Evolutionary conservation across 2,329 filamentous ascomycete genomes (phyloP).

Genomic region (Tolypocladium amazonense): DNA sequence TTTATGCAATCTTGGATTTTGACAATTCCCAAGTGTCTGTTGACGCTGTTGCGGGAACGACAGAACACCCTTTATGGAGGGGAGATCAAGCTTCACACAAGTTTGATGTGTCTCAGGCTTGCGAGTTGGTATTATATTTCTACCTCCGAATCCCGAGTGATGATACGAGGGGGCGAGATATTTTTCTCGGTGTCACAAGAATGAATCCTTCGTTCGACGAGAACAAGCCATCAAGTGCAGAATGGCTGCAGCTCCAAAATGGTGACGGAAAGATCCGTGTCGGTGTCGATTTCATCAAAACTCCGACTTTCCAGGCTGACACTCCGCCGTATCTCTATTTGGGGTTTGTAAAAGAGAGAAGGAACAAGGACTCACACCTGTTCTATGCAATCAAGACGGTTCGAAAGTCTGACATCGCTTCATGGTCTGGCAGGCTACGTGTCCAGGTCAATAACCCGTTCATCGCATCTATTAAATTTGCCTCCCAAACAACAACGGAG

Average conservation of each 20-base stretch:
- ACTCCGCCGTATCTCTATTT: not conserved
- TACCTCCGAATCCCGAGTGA: not conserved
- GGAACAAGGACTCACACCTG: not conserved
- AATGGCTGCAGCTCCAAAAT: not conserved
- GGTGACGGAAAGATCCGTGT: not conserved
- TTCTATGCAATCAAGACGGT: not conserved
- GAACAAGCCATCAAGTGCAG: not conserved
- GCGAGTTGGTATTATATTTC: not conserved
- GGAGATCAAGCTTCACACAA: not conserved
- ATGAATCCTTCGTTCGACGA: not conserved
- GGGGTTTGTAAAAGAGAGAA: not conserved
- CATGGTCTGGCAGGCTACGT: not conserved
- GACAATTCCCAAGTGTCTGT: not conserved
- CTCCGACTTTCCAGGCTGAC: not conserved
- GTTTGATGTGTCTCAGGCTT: not conserved
- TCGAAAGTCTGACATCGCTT: not conserved
- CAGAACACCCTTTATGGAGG: not conserved
- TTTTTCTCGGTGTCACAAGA: not conserved
- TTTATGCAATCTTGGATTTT: not conserved
- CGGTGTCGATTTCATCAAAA: not conserved
- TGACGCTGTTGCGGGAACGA: not conserved
- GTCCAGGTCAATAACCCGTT: not conserved
- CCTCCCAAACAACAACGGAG: not conserved
- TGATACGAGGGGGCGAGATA: not conserved
- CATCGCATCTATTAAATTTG: not conserved